A percentile compares a stretch with the other conserved stretches of the same genome.
Evolutionary conservation across 2,329 filamentous ascomycete genomes (phyloP).

Genomic region (Rhynchosporium agropyri): DNA sequence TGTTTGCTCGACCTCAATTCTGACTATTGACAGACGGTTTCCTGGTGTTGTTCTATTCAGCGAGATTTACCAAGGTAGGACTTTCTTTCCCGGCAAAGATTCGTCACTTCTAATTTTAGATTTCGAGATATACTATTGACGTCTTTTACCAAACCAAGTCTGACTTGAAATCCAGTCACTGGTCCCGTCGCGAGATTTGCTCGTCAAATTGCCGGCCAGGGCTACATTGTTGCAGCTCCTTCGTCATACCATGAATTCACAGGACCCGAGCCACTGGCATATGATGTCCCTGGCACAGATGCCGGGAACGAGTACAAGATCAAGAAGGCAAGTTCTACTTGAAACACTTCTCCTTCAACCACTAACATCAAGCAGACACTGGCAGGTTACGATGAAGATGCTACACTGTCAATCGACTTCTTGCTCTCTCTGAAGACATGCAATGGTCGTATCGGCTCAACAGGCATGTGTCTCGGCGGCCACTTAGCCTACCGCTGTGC

Average conservation of each 20-base stretch:
- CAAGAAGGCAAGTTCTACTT: conserved; percentile 59
- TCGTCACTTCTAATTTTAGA: not conserved
- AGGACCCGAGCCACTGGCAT: conserved; percentile 78
- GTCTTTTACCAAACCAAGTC: not conserved
- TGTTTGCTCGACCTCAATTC: conserved; percentile 4
- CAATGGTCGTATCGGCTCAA: conserved; percentile 76
- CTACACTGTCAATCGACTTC: conserved; percentile 66
- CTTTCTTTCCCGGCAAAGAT: not conserved
- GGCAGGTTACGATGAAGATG: conserved; percentile 83
- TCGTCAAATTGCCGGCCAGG: conserved; percentile 87
- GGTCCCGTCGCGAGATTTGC: conserved; percentile 88
- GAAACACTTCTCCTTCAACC: conserved; percentile 8
- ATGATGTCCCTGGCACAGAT: conserved; percentile 87
- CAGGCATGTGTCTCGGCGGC: conserved; percentile 92
- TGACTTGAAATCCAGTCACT: conserved; percentile 64
- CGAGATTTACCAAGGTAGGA: conserved; percentile 89
- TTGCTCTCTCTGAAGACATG: conserved; percentile 75
- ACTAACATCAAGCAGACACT: conserved; percentile 60
- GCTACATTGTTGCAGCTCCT: conserved; percentile 89
- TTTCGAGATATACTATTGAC: not conserved
- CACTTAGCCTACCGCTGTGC: conserved; percentile 76
- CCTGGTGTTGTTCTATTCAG: conserved; percentile 87
- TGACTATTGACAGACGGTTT: conserved; percentile 57
- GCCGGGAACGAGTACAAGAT: conserved; percentile 86
- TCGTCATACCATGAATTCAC: conserved; percentile 94